phyloP scores from a whole-genome alignment of 345 rosid genomes.

The Cardamine occulta region DNA sequence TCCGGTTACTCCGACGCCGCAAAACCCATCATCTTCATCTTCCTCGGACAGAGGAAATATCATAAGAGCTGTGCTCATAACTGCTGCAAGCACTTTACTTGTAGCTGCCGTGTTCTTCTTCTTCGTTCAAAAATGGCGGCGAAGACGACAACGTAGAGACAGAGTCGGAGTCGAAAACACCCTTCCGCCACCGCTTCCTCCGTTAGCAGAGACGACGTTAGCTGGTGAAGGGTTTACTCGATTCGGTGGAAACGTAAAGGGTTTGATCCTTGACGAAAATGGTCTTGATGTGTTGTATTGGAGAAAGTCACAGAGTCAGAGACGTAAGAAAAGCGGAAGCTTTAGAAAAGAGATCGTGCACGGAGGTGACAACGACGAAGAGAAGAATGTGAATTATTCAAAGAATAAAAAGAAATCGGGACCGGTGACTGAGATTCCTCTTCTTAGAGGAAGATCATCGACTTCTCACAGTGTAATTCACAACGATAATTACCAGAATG shows the following conservation, averaged over 20 bases:
- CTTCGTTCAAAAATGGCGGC: constrained; percentile 43
- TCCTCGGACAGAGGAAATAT: constrained; percentile 38
- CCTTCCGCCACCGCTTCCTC: constrained; percentile 25
- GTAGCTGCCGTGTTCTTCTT: constrained; percentile 63
- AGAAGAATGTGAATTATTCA: constrained; percentile 28
- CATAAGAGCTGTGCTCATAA: constrained; percentile 64
- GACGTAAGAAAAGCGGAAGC: constrained; percentile 22
- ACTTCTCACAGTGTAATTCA: constrained; percentile 50
- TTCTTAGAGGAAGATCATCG: constrained; percentile 69
- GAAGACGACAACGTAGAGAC: constrained; percentile 46
- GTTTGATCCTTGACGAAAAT: constrained; percentile 51
- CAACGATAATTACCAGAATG: constrained; percentile 7
- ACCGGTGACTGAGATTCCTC: constrained; percentile 59
- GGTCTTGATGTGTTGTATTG: constrained; percentile 62
- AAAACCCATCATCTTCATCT: constrained; percentile 17
- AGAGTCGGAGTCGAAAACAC: constrained; percentile 24
- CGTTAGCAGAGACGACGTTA: constrained; percentile 30
- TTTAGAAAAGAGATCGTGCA: constrained; percentile 22
- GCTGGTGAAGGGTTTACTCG: constrained; percentile 44
- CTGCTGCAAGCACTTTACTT: constrained; percentile 66
- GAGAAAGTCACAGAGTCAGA: constrained; percentile 48
- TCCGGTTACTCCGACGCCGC: constrained; percentile 21
- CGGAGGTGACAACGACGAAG: constrained; percentile 10
- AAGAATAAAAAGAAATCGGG: constrained; percentile 40
- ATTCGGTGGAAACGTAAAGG: constrained; percentile 50